phyloP scores from a whole-genome alignment of 306 rosid genomes.

The Cucumis cinereus region DNA sequence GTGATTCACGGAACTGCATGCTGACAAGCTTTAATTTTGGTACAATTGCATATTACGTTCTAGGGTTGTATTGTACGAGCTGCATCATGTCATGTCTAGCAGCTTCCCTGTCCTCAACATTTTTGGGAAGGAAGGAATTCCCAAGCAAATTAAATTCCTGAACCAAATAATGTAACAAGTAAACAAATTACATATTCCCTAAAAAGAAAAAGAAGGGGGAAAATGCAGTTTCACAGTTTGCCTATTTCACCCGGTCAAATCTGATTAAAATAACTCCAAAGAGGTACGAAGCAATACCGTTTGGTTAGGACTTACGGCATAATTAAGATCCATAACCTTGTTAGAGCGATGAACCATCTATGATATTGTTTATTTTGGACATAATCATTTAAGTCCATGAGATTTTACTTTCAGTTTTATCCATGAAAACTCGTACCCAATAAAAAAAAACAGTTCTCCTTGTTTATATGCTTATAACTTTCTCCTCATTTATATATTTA shows the following conservation, averaged over 20 bases:
- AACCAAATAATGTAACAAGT: neutral
- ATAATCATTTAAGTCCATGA: no score
- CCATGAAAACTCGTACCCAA: no score
- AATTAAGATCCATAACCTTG: neutral
- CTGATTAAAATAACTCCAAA: neutral
- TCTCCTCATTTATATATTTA: no score
- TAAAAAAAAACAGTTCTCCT: no score
- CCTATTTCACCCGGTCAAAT: neutral
- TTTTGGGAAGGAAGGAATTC: neutral
- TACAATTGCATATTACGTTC: constrained; percentile 70
- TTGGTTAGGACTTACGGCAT: neutral
- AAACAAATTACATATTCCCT: no score
- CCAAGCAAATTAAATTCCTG: neutral
- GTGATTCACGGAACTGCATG: constrained; percentile 48
- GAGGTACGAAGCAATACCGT: neutral
- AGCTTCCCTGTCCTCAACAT: neutral
- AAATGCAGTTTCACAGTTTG: neutral
- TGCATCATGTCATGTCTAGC: constrained; percentile 33
- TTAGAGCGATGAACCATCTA: no score
- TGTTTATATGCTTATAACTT: no score
- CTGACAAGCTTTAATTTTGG: constrained; percentile 46
- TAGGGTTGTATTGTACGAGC: constrained; percentile 38
- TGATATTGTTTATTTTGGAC: no score
- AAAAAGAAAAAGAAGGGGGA: no score
- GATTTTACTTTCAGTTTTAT: no score